phyloP scores from a whole-genome alignment of 163 green algal genomes.

The Scenedesmus sp. region DNA sequence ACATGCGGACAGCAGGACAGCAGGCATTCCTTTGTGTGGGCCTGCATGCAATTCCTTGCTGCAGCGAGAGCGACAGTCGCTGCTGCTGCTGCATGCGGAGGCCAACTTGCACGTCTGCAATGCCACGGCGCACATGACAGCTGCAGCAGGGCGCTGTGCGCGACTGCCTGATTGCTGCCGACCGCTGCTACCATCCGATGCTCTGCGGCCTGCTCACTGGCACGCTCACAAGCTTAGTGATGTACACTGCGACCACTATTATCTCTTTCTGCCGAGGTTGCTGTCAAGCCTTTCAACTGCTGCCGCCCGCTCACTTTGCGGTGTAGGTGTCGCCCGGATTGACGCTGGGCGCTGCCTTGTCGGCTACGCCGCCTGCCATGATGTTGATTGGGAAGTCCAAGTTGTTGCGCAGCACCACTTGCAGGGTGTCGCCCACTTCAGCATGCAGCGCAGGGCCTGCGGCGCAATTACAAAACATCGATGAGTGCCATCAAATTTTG shows the following conservation, averaged over 20 bases:
- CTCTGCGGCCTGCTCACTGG: too few relatives aligned
- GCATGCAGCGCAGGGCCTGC: conserved; percentile 50
- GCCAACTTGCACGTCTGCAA: too few relatives aligned
- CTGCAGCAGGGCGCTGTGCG: too few relatives aligned
- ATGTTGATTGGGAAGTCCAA: conserved; percentile 51
- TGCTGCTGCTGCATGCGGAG: too few relatives aligned
- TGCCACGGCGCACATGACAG: too few relatives aligned
- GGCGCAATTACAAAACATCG: neutral
- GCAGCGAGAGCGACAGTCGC: too few relatives aligned
- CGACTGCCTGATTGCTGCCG: neutral
- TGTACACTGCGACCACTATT: neutral
- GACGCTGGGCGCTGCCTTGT: neutral
- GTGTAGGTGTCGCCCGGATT: conserved; percentile 44
- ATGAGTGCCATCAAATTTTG: too few relatives aligned
- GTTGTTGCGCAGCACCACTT: conserved; percentile 44
- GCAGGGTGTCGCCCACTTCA: conserved; percentile 49
- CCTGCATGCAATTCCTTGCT: too few relatives aligned
- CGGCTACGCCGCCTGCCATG: conserved; percentile 27
- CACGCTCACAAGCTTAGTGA: neutral
- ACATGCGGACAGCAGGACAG: neutral
- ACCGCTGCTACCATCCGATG: neutral
- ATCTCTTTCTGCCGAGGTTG: neutral
- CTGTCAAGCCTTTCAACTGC: neutral
- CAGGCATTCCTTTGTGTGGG: too few relatives aligned
- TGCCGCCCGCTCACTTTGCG: neutral